These are phyloP conservation scores for thale cress (Arabidopsis thaliana) DNA, from an alignment of 345 rosid species.

Conservation along the genomic window TAIR10.1 NC_003070.9:28718001-28718500, in stretches of 20 bases:
- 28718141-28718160: not conserved
- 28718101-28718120: not conserved
- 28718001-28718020: not conserved
- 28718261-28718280: too few relatives aligned
- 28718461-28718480: conserved; percentile 61
- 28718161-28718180: too few relatives aligned
- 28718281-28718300: too few relatives aligned
- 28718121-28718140: not conserved
- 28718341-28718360: not conserved
- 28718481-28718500: conserved; percentile 58
- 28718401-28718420: conserved; percentile 50
- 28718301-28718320: too few relatives aligned
- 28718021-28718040: too few relatives aligned
- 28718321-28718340: too few relatives aligned
- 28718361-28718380: too few relatives aligned
- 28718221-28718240: too few relatives aligned
- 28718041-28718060: not conserved
- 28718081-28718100: not conserved
- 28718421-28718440: conserved; percentile 59
- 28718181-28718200: too few relatives aligned
- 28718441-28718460: conserved; percentile 58
- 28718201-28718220: too few relatives aligned
- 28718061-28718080: not conserved
- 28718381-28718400: conserved; percentile 18
- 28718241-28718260: too few relatives aligned